Evolutionary conservation across 75 land plant genomes (phyloP), one percentile per base, ranked within the genome.

Genomic region (Sequoiadendron giganteum): DNA sequence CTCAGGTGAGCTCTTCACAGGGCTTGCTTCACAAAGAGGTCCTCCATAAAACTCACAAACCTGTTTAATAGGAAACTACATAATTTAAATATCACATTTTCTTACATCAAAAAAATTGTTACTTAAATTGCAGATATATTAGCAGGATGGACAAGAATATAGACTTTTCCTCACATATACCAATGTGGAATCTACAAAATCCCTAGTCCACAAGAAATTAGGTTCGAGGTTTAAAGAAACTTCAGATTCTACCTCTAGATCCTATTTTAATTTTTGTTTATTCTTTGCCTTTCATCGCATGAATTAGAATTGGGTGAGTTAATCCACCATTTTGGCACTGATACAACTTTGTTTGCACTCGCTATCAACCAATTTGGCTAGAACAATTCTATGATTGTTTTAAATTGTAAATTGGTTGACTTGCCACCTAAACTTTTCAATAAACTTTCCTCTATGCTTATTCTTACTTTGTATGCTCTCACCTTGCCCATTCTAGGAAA

Each of bases 1-100:
- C 65, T 95, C 95, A 3, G 80, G 58, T 68, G 90, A 83, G 88
- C 89, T 91, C 91, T 94, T 96, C 85, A 91, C 89, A 78, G 95
- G 91, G 87, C 97, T 95, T 84, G 89, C 86, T 54, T 97, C 97
- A 42, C 87, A 89, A 87, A 89, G 93, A 85, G 98, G 95, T 19
- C 97, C 94, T 84, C 95, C 95, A 88, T 96, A 97, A 68, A 97
- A 91, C 85, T 97, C 97, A n/a, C 91, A 89, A 18, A 96, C 99
- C 99, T 97, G 93, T 40, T 42, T 13, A 79, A 49, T 85, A n/a
- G 36, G 18, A 82, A 13, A 75, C 15, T 65, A 65, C 8, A 2
- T 10, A 75, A 82, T n/a, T 47, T 82, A 40, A 81, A 2, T 81
- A 7, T 18, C 81, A 39, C 10, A 18, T 78, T 78, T 78, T 38